Conservation (phyloP, 768 basidiomycete genomes). For the Auricularia cornea region DNA sequence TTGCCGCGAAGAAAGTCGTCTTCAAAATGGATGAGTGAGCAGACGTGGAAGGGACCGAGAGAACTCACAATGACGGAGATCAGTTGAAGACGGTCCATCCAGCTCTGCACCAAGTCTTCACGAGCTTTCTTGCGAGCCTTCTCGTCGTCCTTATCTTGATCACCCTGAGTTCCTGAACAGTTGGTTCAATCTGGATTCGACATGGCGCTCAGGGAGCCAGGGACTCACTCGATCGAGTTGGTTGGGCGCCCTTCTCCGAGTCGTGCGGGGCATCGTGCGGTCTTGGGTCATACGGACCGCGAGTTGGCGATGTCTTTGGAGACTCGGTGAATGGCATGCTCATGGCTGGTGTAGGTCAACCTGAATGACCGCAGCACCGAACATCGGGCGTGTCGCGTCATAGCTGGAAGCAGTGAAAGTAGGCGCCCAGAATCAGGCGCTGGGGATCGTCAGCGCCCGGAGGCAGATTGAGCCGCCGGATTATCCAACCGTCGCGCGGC, state of each 20-base stretch:
- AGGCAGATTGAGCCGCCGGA: too few relatives aligned
- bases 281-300: neutral
- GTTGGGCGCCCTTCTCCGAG: neutral
- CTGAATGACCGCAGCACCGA: too few relatives aligned
- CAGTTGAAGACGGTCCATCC: conserved; percentile 55
- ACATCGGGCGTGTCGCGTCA: too few relatives aligned
- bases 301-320: neutral
- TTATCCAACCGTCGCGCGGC: too few relatives aligned
- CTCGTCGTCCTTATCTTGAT: conserved; percentile 43
- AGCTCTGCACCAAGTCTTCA: conserved; percentile 46
- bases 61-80: conserved; percentile 48
- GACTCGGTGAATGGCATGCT: too few relatives aligned
- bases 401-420: too few relatives aligned
- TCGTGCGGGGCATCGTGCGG: neutral
- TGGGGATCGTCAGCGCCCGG: too few relatives aligned
- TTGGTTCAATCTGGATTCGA: too few relatives aligned
- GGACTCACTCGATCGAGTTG: neutral
- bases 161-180: conserved; percentile 37
- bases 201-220: too few relatives aligned
- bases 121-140: conserved; percentile 35
- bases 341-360: too few relatives aligned
- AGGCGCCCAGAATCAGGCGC: too few relatives aligned
- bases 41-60: neutral
- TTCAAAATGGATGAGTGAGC: conserved; percentile 13
- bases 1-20: conserved; percentile 58